Evolutionary conservation across 2,329 filamentous ascomycete species (phyloP), one percentile per base, ranked within the genome.

Genomic region (Aspergillus spinulosporus): DNA sequence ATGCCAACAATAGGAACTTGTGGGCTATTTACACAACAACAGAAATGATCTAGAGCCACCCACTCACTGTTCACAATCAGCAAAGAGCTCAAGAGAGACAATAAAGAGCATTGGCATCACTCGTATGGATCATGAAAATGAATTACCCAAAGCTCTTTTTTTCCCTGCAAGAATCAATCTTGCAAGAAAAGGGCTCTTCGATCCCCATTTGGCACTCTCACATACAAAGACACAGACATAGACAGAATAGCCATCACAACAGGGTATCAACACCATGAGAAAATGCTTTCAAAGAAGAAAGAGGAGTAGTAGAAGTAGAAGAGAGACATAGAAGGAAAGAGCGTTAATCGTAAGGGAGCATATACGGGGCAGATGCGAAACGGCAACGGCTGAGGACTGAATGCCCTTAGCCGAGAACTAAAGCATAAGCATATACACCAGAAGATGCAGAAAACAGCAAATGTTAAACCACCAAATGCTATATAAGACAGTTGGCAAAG

Each of bases 221-320:
- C 15, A 44, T 15, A 57, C 56, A 54, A 54, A 31, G 28, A 26
- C 50, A 54, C 21, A 47, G 31, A 47, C 45, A 34, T 47, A 36
- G 45, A 31, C 45, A 57, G 59, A 63, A 65, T 66, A 67, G 66
- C 55, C 64, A 65, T 66, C 68, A 72, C 62, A 63, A 59, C 65
- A 71, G 72, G 72, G 72, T 74, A 75, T 74, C 72, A 74, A 74
- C 71, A 75, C 72, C 72, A 68, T 69, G 65, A 71, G 63, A 72
- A 72, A 54, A 74, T 74, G 72, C 70, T 73, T 66, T 62, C 59
- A 62, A 59, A 62, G 46, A 39, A 57, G 54, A 56, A 32, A 49
- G 46, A 55, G 48, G 46, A 45, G 46, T n/a, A 50, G 39, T 8
- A 15, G 26, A 44, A 14, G 36, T 34, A 58, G 59, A 49, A 50